phyloP scores from a whole-genome alignment of 768 basidiomycete genomes.

The Leccinum olivaceopallidum region DNA sequence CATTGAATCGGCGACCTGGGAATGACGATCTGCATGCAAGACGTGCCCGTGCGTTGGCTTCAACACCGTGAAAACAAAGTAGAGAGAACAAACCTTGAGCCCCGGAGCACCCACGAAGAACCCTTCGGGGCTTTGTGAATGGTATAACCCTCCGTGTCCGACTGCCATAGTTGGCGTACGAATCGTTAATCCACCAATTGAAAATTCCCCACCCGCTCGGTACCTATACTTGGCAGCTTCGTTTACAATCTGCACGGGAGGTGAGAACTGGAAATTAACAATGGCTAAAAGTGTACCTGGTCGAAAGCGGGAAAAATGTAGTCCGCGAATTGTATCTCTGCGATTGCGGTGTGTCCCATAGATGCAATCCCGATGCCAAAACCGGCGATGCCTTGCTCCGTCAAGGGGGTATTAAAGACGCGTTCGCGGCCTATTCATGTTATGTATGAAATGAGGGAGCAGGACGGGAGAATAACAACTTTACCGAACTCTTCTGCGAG shows the following conservation, averaged over 20 bases:
- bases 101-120: slow-evolving; percentile 92
- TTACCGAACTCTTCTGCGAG: slow-evolving; percentile 90
- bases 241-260: slow-evolving; percentile 71
- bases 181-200: slow-evolving; percentile 81
- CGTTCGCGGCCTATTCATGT: slow-evolving; percentile 70
- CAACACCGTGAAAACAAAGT: neutral
- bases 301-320: slow-evolving; percentile 96
- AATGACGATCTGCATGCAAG: slow-evolving; percentile 61
- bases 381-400: slow-evolving; percentile 92
- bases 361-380: slow-evolving; percentile 90
- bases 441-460: slow-evolving; percentile 2
- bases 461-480: slow-evolving; percentile 19
- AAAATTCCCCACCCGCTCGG: slow-evolving; percentile 81
- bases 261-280: neutral
- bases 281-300: slow-evolving; percentile 52
- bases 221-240: slow-evolving; percentile 94
- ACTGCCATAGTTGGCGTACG: slow-evolving; percentile 91
- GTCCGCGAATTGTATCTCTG: slow-evolving; percentile 89
- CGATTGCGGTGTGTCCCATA: slow-evolving; percentile 94
- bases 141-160: slow-evolving; percentile 90
- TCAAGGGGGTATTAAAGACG: slow-evolving; percentile 93
- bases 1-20: slow-evolving; percentile 94
- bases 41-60: neutral
- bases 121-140: slow-evolving; percentile 94
- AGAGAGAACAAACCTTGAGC: slow-evolving; percentile 59